Percentiles rank a stretch among this genome's conserved stretches.
Conservation (phyloP, 768 basidiomycete genomes). For the Glaciozyma martinii region DNA sequence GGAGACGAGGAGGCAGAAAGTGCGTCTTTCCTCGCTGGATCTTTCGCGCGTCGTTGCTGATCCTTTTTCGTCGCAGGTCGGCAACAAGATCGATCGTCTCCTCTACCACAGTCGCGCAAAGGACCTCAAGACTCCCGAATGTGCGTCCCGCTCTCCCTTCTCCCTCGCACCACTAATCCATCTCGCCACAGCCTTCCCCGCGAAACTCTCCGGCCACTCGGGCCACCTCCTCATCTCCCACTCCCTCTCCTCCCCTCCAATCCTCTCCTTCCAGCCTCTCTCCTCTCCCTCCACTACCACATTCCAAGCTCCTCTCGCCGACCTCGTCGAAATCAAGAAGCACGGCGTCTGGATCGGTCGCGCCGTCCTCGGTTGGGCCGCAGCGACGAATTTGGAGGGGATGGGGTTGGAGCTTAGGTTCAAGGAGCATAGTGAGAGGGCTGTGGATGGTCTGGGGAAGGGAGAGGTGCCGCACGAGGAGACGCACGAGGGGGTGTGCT, state of each 20-base stretch:
- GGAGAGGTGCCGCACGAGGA: constrained; percentile 32
- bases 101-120: constrained; percentile 38
- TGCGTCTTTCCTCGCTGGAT: constrained; percentile 28
- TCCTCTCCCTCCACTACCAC: constrained; percentile 30
- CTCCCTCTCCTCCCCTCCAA: constrained; percentile 32
- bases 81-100: constrained; percentile 38
- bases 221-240: constrained; percentile 40
- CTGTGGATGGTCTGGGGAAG: constrained; percentile 5
- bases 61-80: constrained; percentile 35
- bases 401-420: constrained; percentile 41
- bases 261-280: constrained; percentile 35
- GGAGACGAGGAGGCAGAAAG: constrained; percentile 35
- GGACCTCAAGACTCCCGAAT: constrained; percentile 37
- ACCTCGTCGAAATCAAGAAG: constrained; percentile 43
- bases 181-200: constrained; percentile 38
- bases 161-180: background rate
- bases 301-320: constrained; percentile 38
- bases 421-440: constrained; percentile 30
- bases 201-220: constrained; percentile 37
- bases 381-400: constrained; percentile 40
- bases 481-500: constrained; percentile 35
- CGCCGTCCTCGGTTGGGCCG: constrained; percentile 41
- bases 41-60: background rate
- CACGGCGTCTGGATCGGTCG: constrained; percentile 41
- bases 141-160: constrained; percentile 31